These are phyloP conservation scores for Podaxis pistillaris DNA, from an alignment of 768 basidiomycete species.

Conservation along the genomic window DNA sequence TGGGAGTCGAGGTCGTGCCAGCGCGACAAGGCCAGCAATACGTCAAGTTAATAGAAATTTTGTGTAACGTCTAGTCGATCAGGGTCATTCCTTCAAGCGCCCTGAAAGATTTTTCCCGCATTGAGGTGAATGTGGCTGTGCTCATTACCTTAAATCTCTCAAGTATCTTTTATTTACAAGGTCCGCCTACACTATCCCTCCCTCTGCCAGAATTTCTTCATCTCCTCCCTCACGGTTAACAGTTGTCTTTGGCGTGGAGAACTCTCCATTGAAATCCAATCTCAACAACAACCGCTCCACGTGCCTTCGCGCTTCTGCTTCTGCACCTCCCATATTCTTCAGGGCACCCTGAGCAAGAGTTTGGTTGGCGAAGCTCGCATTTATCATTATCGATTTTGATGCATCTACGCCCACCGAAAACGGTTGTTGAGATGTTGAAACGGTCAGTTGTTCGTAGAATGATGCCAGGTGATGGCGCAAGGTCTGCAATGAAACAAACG, in stretches of 20 bases:
- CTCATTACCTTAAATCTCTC: neutral
- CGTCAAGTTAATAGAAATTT: neutral
- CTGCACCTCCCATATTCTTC: slow-evolving; percentile 33
- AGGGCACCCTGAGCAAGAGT: slow-evolving; percentile 55
- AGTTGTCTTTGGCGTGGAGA: slow-evolving; percentile 49
- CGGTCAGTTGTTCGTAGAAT: slow-evolving; percentile 80
- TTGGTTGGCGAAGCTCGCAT: slow-evolving; percentile 53
- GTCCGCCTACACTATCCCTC: slow-evolving; percentile 24
- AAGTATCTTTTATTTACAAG: slow-evolving; percentile 16
- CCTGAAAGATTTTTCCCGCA: slow-evolving; percentile 2
- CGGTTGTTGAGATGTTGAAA: slow-evolving; percentile 74
- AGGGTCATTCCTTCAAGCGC: neutral
- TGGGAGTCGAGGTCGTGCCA: neutral
- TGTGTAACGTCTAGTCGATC: neutral
- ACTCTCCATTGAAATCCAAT: slow-evolving; percentile 81
- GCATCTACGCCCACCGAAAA: slow-evolving; percentile 60
- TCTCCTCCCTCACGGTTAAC: slow-evolving; percentile 19
- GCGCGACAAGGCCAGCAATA: neutral
- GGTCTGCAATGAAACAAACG: slow-evolving; percentile 41
- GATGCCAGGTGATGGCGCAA: slow-evolving; percentile 64
- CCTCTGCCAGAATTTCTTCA: slow-evolving; percentile 42
- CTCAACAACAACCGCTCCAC: slow-evolving; percentile 80
- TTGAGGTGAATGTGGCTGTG: slow-evolving; percentile 3
- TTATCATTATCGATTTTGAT: slow-evolving; percentile 69
- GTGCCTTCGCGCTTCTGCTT: slow-evolving; percentile 69